A percentile compares a stretch with the other conserved stretches of the same genome.
These are phyloP conservation scores for Camellia japonica DNA, from an alignment of 148 eudicot genomes.

Conservation along the genomic window DNA sequence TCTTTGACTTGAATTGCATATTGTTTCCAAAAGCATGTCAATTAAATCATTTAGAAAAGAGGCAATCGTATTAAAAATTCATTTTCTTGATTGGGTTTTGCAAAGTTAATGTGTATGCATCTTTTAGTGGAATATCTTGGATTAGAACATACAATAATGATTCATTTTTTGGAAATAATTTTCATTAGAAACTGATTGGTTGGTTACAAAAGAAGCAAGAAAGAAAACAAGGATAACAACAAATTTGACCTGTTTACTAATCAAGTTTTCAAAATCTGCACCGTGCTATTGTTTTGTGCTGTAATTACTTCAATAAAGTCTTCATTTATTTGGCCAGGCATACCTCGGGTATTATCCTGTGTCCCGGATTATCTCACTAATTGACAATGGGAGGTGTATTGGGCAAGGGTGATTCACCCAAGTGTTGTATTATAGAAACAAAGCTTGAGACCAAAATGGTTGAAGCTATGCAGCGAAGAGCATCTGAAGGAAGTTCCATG, in stretches of 20 bases:
- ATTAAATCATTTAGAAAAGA: neutral
- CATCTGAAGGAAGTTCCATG: constrained; percentile 52
- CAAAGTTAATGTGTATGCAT: neutral
- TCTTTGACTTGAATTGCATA: neutral
- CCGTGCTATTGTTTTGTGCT: neutral
- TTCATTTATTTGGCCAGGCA: constrained; percentile 5
- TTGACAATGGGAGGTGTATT: constrained; percentile 65
- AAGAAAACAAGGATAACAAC: neutral
- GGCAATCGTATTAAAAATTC: neutral
- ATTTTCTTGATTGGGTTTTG: neutral
- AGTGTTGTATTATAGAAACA: constrained; percentile 42
- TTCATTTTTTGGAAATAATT: neutral
- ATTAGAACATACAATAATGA: neutral
- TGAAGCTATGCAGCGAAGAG: constrained; percentile 75
- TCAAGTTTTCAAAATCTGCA: neutral
- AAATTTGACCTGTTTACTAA: neutral
- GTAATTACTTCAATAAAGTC: neutral
- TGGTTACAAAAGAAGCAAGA: neutral
- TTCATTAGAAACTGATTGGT: neutral
- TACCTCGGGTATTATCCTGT: neutral
- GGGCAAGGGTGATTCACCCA: constrained; percentile 45
- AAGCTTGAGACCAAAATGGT: constrained; percentile 80
- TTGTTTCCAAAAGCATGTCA: neutral
- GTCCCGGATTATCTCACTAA: neutral
- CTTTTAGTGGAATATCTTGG: neutral